Percentiles rank a stretch among this genome's conserved stretches.
phyloP scores from a whole-genome alignment of 1,139 yeast species.

The Pneumocystis oryctolagi region DNA sequence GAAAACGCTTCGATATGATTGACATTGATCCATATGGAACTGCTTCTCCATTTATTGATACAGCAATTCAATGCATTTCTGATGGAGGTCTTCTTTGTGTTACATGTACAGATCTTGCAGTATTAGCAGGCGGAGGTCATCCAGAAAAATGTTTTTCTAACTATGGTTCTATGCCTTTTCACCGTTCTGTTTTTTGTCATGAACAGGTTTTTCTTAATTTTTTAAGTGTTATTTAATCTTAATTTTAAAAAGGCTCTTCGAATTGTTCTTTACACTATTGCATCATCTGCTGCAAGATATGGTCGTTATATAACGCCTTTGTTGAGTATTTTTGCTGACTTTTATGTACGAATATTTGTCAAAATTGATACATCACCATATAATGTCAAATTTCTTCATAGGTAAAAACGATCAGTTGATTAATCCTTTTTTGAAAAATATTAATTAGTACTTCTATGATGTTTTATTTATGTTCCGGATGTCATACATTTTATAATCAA shows the following conservation, averaged over 20 bases:
- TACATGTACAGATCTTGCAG: conserved; percentile 93
- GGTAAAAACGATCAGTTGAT: conserved; percentile 4
- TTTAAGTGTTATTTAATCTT: background rate
- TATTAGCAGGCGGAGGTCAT: conserved; percentile 85
- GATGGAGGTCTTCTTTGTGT: conserved; percentile 76
- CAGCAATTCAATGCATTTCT: conserved; percentile 65
- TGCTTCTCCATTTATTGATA: conserved; percentile 85
- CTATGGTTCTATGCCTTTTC: conserved; percentile 81
- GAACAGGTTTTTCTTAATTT: conserved; percentile 35
- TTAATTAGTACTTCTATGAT: conserved; percentile 48
- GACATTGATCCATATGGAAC: conserved; percentile 97
- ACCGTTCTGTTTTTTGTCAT: conserved; percentile 64
- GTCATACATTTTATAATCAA: conserved; percentile 59
- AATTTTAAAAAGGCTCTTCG: conserved; percentile 41
- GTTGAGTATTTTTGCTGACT: conserved; percentile 72
- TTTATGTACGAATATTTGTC: conserved; percentile 74
- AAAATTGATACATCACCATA: conserved; percentile 63
- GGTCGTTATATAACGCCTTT: conserved; percentile 78
- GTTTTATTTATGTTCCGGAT: conserved; percentile 74
- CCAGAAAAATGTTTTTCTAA: conserved; percentile 92
- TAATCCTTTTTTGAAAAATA: background rate
- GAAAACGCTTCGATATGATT: conserved; percentile 52
- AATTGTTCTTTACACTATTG: conserved; percentile 60
- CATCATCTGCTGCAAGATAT: conserved; percentile 76
- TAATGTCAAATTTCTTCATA: conserved; percentile 52